Evolutionary conservation across 805 yeast genomes (phyloP), one percentile per base, ranked within the genome.

Genomic region (Cyberlindnera bimundalis): DNA sequence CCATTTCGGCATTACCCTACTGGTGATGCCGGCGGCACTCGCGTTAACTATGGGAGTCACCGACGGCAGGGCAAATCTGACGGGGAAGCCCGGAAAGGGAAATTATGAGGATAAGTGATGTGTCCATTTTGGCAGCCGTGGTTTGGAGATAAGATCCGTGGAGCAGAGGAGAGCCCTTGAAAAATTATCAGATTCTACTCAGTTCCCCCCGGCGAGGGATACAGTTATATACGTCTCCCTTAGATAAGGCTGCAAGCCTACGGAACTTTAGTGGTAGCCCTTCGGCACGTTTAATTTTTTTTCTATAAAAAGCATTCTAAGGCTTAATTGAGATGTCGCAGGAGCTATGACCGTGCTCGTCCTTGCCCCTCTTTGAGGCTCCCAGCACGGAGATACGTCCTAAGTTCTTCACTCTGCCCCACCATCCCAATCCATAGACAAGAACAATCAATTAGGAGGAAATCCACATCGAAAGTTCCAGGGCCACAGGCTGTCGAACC

Each of bases 331-430:
- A 24, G 29, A 38, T 46, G 45, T 46, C 31, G 37, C 40, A 43
- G 50, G 42, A 40, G 37, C 43, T 43, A 47, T 47, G 51, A 47
- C 51, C 51, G 51, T 41, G 43, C 43, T 47, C 41, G 44, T 47
- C 51, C 41, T 43, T 26, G 47, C 47, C 26, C 9, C n/a, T 29
- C 27, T 8, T 23, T 23, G 25, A 11, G n/a, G 38, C 48, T 49
- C 51, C 37, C 39, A 47, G 40, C 35, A 42, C 45, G 51, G 53
- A 48, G 52, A 48, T 48, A 48, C 52, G 45, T 48, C 47, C 51
- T 47, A 35, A 29, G 16, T 33, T 23, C 21, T n/a, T 45, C 28
- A 7, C 19, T 45, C 49, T 45, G 20, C 40, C 49, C 41, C 43
- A 37, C 40, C 42, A 18, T 39, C 42, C 15, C 29, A 24, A n/a